Conservation (phyloP, 768 basidiomycete genomes). For the Lentinula boryana region DNA sequence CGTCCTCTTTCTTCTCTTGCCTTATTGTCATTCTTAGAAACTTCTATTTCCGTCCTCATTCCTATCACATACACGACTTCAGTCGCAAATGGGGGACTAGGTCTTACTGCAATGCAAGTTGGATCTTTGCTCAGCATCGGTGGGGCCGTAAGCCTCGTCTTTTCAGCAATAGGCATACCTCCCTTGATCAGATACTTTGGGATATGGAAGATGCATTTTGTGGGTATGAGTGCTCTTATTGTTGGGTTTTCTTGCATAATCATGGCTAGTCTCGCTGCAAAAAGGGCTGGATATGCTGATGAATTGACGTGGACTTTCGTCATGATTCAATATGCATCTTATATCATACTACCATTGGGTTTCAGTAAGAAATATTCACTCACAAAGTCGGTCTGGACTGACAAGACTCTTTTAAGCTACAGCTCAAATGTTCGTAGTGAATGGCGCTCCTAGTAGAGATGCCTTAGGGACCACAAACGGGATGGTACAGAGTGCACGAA, state of each 20-base stretch:
- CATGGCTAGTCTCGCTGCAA: not conserved
- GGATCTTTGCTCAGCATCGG: not conserved
- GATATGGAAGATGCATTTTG: not conserved
- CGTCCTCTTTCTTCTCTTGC: not conserved
- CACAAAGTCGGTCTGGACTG: not conserved
- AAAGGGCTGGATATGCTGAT: not conserved
- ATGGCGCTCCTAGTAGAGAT: not conserved
- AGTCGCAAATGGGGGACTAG: not conserved
- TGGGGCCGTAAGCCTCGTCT: not conserved
- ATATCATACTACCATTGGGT: not conserved
- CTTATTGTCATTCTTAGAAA: not conserved
- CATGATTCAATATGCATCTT: not conserved
- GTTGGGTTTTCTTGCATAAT: not conserved
- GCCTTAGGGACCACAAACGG: not conserved
- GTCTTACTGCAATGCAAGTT: not conserved
- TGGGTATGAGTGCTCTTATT: not conserved
- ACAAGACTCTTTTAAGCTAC: not conserved
- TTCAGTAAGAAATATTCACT: not conserved
- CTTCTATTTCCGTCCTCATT: not conserved
- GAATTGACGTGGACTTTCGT: not conserved
- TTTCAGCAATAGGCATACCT: not conserved
- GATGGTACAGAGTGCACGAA: not conserved
- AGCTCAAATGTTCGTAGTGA: not conserved
- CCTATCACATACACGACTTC: not conserved
- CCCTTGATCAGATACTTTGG: not conserved